Evolutionary conservation across 345 rosid genomes (phyloP).

Genomic region (Streptanthus diversifolius): DNA sequence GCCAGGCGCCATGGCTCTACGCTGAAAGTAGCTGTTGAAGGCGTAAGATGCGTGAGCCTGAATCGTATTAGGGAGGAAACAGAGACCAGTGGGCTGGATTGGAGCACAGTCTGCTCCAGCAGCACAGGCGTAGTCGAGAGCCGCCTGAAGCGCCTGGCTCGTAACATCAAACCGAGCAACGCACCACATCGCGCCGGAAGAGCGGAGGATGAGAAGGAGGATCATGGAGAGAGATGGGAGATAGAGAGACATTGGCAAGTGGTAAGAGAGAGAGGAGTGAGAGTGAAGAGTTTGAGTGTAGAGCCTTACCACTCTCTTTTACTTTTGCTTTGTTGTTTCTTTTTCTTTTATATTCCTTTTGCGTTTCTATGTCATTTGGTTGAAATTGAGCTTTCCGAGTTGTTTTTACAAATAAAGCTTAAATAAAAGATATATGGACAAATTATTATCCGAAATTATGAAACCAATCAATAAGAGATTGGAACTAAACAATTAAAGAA

Average conservation of each 20-base stretch:
- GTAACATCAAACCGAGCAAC: conserved; percentile 72
- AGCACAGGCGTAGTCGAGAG: conserved; percentile 66
- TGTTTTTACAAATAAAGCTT: not conserved
- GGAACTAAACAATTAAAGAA: not conserved
- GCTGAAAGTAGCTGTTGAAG: conserved; percentile 71
- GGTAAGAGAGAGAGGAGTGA: conserved; percentile 21
- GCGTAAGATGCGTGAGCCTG: conserved; percentile 81
- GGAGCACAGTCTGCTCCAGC: conserved; percentile 74
- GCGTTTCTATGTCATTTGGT: not conserved
- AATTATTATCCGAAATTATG: not conserved
- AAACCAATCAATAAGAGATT: not conserved
- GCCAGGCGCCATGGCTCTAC: conserved; percentile 62
- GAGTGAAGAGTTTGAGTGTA: conserved; percentile 30
- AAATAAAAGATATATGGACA: not conserved
- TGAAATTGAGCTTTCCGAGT: conserved; percentile 11
- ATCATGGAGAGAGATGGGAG: conserved; percentile 27
- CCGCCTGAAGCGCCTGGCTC: conserved; percentile 50
- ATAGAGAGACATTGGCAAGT: conserved; percentile 32
- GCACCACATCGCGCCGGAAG: conserved; percentile 50
- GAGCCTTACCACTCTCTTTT: conserved; percentile 30
- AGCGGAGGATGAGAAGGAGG: conserved; percentile 26
- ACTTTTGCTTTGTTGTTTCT: conserved; percentile 28
- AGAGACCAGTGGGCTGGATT: conserved; percentile 47
- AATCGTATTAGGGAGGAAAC: conserved; percentile 65
- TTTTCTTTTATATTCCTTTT: conserved; percentile 8